Base-by-base conservation (phyloP, 192 early-diverging fungal species). In the Coemansia sp. region DNA sequence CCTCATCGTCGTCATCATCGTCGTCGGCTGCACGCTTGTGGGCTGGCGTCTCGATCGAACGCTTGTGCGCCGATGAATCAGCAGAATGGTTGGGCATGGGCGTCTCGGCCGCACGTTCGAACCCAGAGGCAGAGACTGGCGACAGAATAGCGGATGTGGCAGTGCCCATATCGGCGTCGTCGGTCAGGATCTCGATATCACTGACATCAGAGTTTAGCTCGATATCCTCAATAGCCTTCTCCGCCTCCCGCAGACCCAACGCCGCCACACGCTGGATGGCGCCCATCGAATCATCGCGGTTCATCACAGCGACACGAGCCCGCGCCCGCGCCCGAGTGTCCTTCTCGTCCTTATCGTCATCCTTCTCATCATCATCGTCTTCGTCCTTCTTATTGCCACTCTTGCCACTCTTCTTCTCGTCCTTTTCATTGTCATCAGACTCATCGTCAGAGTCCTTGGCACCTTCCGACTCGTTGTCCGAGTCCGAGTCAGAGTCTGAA, bases 231-330 rank as follows among this genome's bases (percentile, higher is more conserved):
- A 65, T 60, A 3, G 76, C 76, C 56, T 65, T 65, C 60, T 79
- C 64, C 3, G 76, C 70, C 60, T 73, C 67, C 39, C 60, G 63
- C 63, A 79, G 32, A 24, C 76, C 76, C 3, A 66, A n/a, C 0
- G 64, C 76, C 5, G 76, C 76, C 27, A 72, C 32, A 7, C 76
- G 76, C 66, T 79, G 70, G 43, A 79, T 60, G 0, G 70, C 76
- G 14, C 38, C 37, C 22, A 79, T 27, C 22, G 63, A 45, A 32
- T 64, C 57, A 4, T 62, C 54, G 8, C 57, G 51, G 49, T 53
- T 38, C 2, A 52, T 8, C 50, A 52, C 50, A 24, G 50, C 50
- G 7, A 52, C 50, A 7, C 24, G 24, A 24, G 57, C 15, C 10
- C 22, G 50, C 3, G 37, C 51, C 17, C 49, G 37, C 15, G 60